Base-by-base conservation (phyloP, 805 yeast species). In the Saturnispora diversa region DNA sequence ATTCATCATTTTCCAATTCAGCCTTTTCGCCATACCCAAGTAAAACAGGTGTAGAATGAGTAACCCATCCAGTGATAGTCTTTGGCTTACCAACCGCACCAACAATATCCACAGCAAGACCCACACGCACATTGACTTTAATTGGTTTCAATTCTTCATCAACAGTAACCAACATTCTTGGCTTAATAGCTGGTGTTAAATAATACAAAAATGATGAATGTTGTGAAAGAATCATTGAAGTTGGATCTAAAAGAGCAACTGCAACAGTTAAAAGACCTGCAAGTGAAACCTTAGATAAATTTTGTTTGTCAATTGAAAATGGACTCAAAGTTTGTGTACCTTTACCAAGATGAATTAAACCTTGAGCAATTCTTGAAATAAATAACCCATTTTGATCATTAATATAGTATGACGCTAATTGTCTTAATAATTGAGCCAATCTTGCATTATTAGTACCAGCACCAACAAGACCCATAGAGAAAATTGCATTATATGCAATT, bases 41-140 rank as follows among this genome's bases (percentile, higher is more conserved):
- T 52, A 92, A 68, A 16, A 92, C 99, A 1, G 99, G 99, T 0
- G 99, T 92, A 5, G 92, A 84, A 56, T 92, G 98, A 1, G 99
- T 92, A 16, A 92, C 97, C 98, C 98, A 92, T 27, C 99, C 99
- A 4, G 99, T 92, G 35, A 92, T 92, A 10, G 97, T 88, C 70
- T 92, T 92, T 36, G 98, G 99, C 53, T 85, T 86, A 66, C 99
- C 99, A 0, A 97, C 99, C 62, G 90, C 97, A 25, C 98, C 99
- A 47, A 92, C 97, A 29, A 88, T 86, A 59, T 92, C 98, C 22
- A 92, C 97, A 6, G 98, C 97, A 65, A 90, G 97, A 47, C 99
- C 99, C 23, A 92, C 97, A 58, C 99, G 76, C 8, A 92, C 98
- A 50, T 86, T 90, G 8, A 92, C 97, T 68, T 90, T 90, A 47